Base-by-base conservation (phyloP, 768 basidiomycete species). In the Kwoniella dejecticola region DNA sequence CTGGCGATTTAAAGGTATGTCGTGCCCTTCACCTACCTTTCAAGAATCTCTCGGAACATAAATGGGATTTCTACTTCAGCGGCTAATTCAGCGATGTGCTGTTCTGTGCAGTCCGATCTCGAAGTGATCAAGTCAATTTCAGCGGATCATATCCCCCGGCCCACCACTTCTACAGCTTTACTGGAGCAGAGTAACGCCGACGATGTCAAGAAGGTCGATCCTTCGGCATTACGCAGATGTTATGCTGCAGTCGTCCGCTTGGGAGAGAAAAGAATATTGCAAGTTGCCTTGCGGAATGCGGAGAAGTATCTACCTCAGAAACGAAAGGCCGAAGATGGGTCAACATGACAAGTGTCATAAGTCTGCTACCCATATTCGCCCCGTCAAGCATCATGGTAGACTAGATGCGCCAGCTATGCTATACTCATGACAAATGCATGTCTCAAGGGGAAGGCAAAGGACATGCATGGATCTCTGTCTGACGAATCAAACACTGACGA, bases 201-300 rank as follows among this genome's bases (percentile, higher is more conserved):
- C 19, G n/a, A 24, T 2, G 31, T 13, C 17, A 21, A 48, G 12
- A 40, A 15, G n/a, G n/a, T n/a, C n/a, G n/a, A n/a, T n/a, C n/a
- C n/a, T n/a, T n/a, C n/a, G 23, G 26, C 19, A 10, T 17, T 60
- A 13, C 50, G 59, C 1, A 45, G 46, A 33, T 33, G 47, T 23
- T 49, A 56, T 33, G 66, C 62, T 8, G 66, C 66, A 3, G 48
- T 67, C 13, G 57, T 67, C 3, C 49, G 66, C 21, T 23, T 67
- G 15, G 62, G 62, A 8, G 66, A 67, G 31, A 67, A 64, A 50
- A 45, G 66, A 13, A 53, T 67, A 26, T 33, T 67, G 26, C 38
- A 33, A 4, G 41, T 53, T n/a, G 49, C 49, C 11, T 11, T 15
- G 17, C 24, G 56, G 21, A 23, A 33, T n/a, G 36, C 40, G 2